Evolutionary conservation across 805 yeast species (phyloP).

Genomic region (Starmerella cellae): DNA sequence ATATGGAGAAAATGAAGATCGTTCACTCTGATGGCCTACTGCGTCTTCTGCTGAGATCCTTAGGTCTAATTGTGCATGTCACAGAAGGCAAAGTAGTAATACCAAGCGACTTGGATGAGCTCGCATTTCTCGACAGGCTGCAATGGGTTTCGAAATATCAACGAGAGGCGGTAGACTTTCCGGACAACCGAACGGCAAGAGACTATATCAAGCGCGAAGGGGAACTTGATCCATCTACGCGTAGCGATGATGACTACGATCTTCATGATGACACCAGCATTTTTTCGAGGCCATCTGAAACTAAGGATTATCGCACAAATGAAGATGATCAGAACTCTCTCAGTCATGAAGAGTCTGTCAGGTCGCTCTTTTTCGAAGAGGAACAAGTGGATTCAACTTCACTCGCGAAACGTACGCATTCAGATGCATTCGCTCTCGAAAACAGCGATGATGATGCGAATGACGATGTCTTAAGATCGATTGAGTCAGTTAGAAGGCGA

Average conservation of each 20-base stretch:
- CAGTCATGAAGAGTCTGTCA: neutral
- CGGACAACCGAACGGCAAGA: constrained; percentile 27
- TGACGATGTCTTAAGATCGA: constrained; percentile 16
- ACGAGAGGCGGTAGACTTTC: constrained; percentile 28
- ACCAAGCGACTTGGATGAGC: constrained; percentile 26
- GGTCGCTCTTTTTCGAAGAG: neutral
- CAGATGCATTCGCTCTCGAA: constrained; percentile 25
- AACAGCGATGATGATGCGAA: constrained; percentile 25
- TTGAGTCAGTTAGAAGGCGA: constrained; percentile 3
- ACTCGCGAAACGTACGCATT: constrained; percentile 2
- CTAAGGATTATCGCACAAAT: neutral
- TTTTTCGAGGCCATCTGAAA: neutral
- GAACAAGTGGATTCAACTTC: neutral
- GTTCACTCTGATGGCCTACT: constrained; percentile 38
- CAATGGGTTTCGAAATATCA: constrained; percentile 35
- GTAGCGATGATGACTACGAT: constrained; percentile 7
- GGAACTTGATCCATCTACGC: constrained; percentile 22
- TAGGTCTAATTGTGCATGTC: constrained; percentile 32
- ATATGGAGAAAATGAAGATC: constrained; percentile 19
- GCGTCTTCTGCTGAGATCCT: constrained; percentile 34
- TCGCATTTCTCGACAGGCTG: constrained; percentile 28
- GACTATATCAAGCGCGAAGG: constrained; percentile 24
- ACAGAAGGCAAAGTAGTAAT: constrained; percentile 33
- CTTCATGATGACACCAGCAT: neutral
- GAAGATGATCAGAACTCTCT: neutral